Percentiles rank a stretch among this genome's conserved stretches.
Conservation (phyloP, 345 rosid genomes). For the Litchi chinensis region DNA sequence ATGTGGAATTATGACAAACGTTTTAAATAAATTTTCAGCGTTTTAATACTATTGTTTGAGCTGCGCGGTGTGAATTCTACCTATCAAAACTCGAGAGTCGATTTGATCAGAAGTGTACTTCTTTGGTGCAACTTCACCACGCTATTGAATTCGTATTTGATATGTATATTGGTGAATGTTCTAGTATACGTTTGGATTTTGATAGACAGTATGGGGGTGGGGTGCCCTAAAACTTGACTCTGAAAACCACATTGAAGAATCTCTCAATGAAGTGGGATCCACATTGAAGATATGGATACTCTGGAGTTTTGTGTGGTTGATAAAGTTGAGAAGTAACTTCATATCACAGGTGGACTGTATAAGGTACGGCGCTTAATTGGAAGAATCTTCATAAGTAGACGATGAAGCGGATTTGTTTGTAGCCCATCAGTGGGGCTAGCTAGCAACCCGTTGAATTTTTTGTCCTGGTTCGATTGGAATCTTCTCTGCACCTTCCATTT, state of each 20-base stretch:
- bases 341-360: background rate
- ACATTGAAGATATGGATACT: background rate
- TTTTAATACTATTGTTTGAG: too few species aligned
- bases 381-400: too few species aligned
- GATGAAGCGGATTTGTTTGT: background rate
- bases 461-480: conserved; percentile 15
- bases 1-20: too few species aligned
- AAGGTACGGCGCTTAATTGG: background rate
- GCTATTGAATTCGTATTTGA: too few species aligned
- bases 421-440: background rate
- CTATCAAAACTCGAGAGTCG: too few species aligned
- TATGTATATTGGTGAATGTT: too few species aligned
- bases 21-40: too few species aligned
- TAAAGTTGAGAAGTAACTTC: background rate
- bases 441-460: background rate
- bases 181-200: too few species aligned
- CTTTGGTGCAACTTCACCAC: too few species aligned
- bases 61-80: too few species aligned
- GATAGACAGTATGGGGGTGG: too few species aligned
- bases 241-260: background rate
- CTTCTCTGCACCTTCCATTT: conserved; percentile 19
- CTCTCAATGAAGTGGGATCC: background rate
- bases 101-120: too few species aligned
- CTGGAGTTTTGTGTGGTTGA: background rate
- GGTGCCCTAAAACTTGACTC: background rate